phyloP scores from a whole-genome alignment of 441 rosid species.

The Pelargonium australe region DNA sequence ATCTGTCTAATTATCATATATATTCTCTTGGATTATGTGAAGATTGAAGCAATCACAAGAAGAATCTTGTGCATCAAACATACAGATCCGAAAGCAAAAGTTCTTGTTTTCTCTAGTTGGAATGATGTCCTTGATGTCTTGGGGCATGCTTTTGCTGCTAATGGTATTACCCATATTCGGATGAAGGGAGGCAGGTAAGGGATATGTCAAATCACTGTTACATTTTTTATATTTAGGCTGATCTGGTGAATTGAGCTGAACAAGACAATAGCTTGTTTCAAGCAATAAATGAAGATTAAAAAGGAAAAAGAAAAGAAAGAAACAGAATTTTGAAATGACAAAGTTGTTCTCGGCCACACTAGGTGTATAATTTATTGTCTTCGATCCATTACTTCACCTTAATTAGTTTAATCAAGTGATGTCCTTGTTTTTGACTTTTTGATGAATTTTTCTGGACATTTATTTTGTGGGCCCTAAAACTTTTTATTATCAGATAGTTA shows the following conservation, averaged over 20 bases:
- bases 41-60: constrained; percentile 87
- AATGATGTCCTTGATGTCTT: constrained; percentile 96
- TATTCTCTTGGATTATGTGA: constrained; percentile 22
- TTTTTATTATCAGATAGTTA: not conserved
- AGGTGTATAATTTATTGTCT: not conserved
- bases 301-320: too few species aligned
- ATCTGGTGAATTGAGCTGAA: not conserved
- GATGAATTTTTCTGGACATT: not conserved
- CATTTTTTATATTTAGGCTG: not conserved
- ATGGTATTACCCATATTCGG: constrained; percentile 57
- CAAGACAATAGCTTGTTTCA: not conserved
- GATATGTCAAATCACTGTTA: not conserved
- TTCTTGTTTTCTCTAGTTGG: constrained; percentile 97
- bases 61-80: constrained; percentile 85
- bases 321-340: not conserved
- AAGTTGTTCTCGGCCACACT: not conserved
- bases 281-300: not conserved
- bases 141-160: constrained; percentile 74
- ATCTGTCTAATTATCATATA: constrained; percentile 13
- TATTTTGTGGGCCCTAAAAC: not conserved
- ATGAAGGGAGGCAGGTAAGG: constrained; percentile 96
- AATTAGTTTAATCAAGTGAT: not conserved
- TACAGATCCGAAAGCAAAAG: constrained; percentile 68
- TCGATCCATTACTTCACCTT: not conserved
- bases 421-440: not conserved